Evolutionary conservation across 495 filamentous ascomycete species (phyloP), one percentile per base, ranked within the genome.

Genomic region (Ascobolus immersus): DNA sequence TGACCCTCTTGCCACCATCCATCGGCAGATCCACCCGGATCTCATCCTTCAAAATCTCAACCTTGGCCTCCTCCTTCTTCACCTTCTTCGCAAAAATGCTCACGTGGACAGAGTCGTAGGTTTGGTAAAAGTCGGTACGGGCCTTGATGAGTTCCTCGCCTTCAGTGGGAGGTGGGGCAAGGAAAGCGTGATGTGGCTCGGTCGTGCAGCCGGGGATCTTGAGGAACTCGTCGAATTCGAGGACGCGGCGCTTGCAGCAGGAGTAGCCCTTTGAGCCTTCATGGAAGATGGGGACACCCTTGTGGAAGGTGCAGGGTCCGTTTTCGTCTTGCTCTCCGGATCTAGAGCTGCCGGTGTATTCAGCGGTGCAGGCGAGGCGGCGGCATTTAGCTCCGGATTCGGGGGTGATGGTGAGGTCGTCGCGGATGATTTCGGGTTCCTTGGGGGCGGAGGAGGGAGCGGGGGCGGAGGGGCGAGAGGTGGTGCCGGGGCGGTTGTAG

Each of bases 191-290:
- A 57, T 96, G 86, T 39, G 61, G 61, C 32, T 62, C 59, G 51
- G 80, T 84, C 19, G 73, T 74, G 55, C 86, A 96, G 1, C 86
- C 86, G 33, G 75, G 67, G 31, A 96, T 81, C 54, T 74, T 81
- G 71, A 96, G 67, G 52, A 96, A 96, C 54, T 94, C 72, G 51
- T 96, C 86, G 47, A 96, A 96, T 49, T 96, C 86, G 17, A 96
- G 60, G 32, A 96, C 86, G 13, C 78, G 67, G 44, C 76, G 60
- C 65, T 94, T 94, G 58, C 86, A 96, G 61, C 86, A 96, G 17
- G 67, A 77, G 64, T 84, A 96, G 6, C 86, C 86, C 58, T 96
- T 96, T 52, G 42, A 45, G 4, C 47, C 44, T 58, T 96, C 86
- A 52, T 96, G 86, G 55, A 96, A 96, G 40, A 94, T 67, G 17